A percentile compares a stretch with the other conserved stretches of the same genome.
phyloP scores from a whole-genome alignment of 495 filamentous ascomycete species.

The Terfezia boudieri region DNA sequence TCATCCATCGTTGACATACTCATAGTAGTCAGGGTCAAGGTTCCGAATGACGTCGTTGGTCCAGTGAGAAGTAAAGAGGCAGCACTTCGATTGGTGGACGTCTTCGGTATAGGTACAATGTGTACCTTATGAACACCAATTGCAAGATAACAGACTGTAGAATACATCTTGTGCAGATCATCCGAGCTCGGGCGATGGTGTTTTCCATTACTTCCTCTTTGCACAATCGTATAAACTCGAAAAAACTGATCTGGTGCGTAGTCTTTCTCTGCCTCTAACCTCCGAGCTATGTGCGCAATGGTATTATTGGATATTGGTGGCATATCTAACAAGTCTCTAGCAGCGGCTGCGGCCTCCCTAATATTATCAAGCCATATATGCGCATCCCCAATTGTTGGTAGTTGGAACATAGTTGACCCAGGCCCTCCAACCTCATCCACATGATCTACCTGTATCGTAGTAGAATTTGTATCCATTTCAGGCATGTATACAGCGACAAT shows the following conservation, averaged over 20 bases:
- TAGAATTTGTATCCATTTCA: slow-evolving; percentile 10
- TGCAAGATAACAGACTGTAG: slow-evolving; percentile 60
- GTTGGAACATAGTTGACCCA: slow-evolving; percentile 14
- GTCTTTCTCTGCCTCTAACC: slow-evolving; percentile 44
- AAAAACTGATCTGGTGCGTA: slow-evolving; percentile 53
- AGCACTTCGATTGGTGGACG: slow-evolving; percentile 27
- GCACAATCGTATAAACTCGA: slow-evolving; percentile 36
- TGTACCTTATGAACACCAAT: slow-evolving; percentile 69
- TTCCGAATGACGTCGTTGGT: slow-evolving; percentile 37
- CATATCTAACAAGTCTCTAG: not conserved
- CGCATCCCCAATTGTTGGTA: slow-evolving; percentile 10
- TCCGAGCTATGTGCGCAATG: slow-evolving; percentile 38
- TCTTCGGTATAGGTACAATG: slow-evolving; percentile 49
- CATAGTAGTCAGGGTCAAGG: slow-evolving; percentile 49
- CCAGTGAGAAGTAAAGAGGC: slow-evolving; percentile 28
- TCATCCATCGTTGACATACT: slow-evolving; percentile 54
- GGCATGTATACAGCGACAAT: slow-evolving; percentile 15
- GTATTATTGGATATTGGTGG: slow-evolving; percentile 36
- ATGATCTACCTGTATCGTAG: slow-evolving; percentile 13
- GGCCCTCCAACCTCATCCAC: slow-evolving; percentile 13
- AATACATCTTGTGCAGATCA: slow-evolving; percentile 48
- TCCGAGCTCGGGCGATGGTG: slow-evolving; percentile 33
- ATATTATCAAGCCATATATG: slow-evolving; percentile 15
- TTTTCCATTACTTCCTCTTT: slow-evolving; percentile 35
- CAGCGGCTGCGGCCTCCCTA: slow-evolving; percentile 2